Evolutionary conservation across 768 basidiomycete species (phyloP).

Genomic region (Serendipita sp.): DNA sequence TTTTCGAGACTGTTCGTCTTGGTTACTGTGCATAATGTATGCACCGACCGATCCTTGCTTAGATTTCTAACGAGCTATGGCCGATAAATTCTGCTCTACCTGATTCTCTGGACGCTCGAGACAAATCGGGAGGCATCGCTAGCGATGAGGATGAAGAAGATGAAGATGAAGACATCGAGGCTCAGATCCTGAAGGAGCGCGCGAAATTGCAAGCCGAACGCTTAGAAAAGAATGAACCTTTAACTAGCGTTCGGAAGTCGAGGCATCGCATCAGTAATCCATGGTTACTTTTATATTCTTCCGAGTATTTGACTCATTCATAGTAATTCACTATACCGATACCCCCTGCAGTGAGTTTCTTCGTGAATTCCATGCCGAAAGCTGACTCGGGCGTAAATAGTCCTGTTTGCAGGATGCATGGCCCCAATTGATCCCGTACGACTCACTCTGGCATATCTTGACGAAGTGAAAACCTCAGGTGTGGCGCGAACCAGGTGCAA

Average conservation of each 20-base stretch:
- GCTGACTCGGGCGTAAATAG: background rate
- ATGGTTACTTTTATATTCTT: background rate
- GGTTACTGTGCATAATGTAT: background rate
- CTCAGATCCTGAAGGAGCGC: background rate
- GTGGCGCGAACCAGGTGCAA: background rate
- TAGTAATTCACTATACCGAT: slow-evolving; percentile 4
- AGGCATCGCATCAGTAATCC: background rate
- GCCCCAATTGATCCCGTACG: background rate
- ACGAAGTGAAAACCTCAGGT: background rate
- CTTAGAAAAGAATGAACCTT: background rate
- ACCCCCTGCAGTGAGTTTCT: slow-evolving; percentile 2
- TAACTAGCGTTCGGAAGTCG: background rate
- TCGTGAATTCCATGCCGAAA: background rate
- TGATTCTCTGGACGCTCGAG: background rate
- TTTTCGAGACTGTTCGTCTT: background rate
- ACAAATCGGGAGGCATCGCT: background rate
- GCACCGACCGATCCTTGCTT: background rate
- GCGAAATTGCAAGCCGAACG: background rate
- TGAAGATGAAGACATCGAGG: slow-evolving; percentile 1
- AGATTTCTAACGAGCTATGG: background rate
- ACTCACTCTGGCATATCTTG: background rate
- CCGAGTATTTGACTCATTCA: background rate
- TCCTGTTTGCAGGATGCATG: background rate
- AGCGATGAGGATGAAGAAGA: background rate
- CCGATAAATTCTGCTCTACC: background rate